Conservation (phyloP, 2,329 filamentous ascomycete species). For the Penicillium oxalicum region DNA sequence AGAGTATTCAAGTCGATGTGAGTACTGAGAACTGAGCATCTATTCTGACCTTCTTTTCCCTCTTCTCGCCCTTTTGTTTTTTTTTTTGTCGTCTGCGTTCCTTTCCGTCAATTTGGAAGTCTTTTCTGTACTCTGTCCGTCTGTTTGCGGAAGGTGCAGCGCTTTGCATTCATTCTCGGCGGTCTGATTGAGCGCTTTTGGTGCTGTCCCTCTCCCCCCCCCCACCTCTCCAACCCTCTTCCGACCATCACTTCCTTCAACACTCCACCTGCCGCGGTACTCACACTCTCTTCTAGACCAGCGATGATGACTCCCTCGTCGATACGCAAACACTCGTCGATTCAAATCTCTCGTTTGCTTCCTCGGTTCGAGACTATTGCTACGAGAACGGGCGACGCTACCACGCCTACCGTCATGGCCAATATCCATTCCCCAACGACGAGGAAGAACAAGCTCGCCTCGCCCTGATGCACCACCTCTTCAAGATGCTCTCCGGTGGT, state of each 20-base stretch:
- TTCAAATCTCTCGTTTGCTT: slow-evolving; percentile 37
- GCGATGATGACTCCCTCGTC: slow-evolving; percentile 31
- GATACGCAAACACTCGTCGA: slow-evolving; percentile 31
- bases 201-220: no score
- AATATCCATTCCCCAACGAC: slow-evolving; percentile 41
- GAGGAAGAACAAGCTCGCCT: slow-evolving; percentile 41
- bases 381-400: slow-evolving; percentile 42
- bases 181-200: no score
- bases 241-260: background rate
- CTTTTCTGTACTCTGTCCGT: background rate
- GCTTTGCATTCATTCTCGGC: no score
- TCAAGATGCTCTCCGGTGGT: slow-evolving; percentile 31
- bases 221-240: background rate
- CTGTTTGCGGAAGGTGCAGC: no score
- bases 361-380: slow-evolving; percentile 35
- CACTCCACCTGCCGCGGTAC: background rate
- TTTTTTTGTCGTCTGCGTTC: background rate
- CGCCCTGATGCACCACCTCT: slow-evolving; percentile 37
- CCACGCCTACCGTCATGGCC: slow-evolving; percentile 39
- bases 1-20: slow-evolving; percentile 33
- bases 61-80: background rate
- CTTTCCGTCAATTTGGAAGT: background rate
- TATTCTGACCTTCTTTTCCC: background rate
- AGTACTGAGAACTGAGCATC: slow-evolving; percentile 4
- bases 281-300: slow-evolving; percentile 20